A percentile compares a stretch with the other conserved stretches of the same genome.
These are phyloP conservation scores for Emmonsiellopsis sp. DNA, from an alignment of 2,329 filamentous ascomycete genomes.

Conservation along the genomic window DNA sequence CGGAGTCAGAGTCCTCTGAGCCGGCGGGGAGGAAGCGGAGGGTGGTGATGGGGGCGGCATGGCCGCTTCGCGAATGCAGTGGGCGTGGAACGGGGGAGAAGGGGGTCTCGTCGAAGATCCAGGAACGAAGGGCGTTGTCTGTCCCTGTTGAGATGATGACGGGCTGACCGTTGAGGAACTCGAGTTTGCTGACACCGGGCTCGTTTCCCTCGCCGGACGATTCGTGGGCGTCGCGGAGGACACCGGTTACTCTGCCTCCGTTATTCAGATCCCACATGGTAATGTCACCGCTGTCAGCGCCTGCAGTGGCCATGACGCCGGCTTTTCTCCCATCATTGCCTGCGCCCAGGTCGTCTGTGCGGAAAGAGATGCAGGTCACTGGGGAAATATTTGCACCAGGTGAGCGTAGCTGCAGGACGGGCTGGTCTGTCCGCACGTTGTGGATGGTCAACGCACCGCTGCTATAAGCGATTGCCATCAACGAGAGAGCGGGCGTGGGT, in stretches of 20 bases:
- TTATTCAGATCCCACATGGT: constrained; percentile 94
- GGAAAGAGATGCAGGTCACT: constrained; percentile 78
- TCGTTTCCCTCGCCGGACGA: constrained; percentile 48
- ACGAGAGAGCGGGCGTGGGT: constrained; percentile 70
- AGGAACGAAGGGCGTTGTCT: constrained; percentile 90
- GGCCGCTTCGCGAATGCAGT: constrained; percentile 77
- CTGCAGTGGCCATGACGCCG: constrained; percentile 91
- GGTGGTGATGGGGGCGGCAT: constrained; percentile 75
- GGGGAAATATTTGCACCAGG: constrained; percentile 52
- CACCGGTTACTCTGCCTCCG: constrained; percentile 75
- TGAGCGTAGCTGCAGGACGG: constrained; percentile 59
- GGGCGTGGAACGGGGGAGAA: constrained; percentile 81
- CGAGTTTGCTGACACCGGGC: constrained; percentile 69
- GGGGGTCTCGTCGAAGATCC: constrained; percentile 90
- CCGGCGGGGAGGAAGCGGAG: constrained; percentile 79
- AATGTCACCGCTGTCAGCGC: constrained; percentile 69
- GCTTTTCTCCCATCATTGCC: constrained; percentile 76
- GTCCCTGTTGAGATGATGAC: constrained; percentile 82
- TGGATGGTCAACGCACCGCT: constrained; percentile 71
- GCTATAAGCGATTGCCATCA: constrained; percentile 81
- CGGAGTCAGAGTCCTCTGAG: constrained; percentile 79
- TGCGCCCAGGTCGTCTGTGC: constrained; percentile 79
- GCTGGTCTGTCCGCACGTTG: constrained; percentile 70
- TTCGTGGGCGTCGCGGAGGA: constrained; percentile 81
- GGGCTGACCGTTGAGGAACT: constrained; percentile 83